Evolutionary conservation across 2,329 filamentous ascomycete species (phyloP).

Genomic region (Zasmidium citrigriseum): DNA sequence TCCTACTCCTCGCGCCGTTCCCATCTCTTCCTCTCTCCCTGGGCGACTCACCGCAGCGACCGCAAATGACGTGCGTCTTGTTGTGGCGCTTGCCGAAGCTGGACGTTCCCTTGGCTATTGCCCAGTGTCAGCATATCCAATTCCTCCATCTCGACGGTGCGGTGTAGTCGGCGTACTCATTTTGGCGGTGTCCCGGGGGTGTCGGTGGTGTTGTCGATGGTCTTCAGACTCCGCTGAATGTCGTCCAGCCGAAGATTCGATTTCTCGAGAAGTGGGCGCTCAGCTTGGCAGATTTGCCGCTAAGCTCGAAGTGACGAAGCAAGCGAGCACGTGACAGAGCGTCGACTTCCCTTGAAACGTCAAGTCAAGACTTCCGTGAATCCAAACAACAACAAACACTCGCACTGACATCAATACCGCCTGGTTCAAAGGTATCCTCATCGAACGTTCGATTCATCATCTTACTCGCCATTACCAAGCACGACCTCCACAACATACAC

Average conservation of each 20-base stretch:
- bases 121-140: constrained; percentile 18
- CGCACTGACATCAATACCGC: no score
- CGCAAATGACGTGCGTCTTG: constrained; percentile 98
- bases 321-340: background rate
- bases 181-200: constrained; percentile 24
- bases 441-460: no score
- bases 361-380: no score
- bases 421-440: no score
- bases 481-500: no score
- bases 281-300: background rate
- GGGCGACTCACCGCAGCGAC: constrained; percentile 84
- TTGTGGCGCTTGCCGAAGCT: constrained; percentile 84
- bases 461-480: no score
- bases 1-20: constrained; percentile 7
- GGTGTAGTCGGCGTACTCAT: constrained; percentile 30
- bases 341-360: no score
- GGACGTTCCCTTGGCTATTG: constrained; percentile 69
- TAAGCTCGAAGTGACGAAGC: background rate
- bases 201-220: constrained; percentile 3
- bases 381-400: no score
- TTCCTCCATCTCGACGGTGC: constrained; percentile 38
- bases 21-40: constrained; percentile 5
- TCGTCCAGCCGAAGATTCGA: background rate
- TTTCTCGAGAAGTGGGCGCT: background rate
- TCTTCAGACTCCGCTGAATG: background rate